phyloP scores from a whole-genome alignment of 2,329 filamentous ascomycete species.

The Emmonsiellopsis sp. region DNA sequence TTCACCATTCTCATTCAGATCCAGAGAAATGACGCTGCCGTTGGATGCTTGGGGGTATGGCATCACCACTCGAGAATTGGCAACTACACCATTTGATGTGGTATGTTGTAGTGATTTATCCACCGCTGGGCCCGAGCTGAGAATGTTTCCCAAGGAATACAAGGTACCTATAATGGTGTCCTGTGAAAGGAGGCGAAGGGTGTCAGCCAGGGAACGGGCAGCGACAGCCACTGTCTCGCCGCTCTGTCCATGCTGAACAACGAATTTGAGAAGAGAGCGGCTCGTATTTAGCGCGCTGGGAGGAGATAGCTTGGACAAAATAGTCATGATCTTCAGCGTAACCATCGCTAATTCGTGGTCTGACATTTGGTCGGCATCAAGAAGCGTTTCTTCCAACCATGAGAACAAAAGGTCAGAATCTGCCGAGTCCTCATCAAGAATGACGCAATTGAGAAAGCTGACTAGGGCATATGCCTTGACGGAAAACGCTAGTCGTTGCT shows the following conservation, averaged over 20 bases:
- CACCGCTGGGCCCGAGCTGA: slow-evolving; percentile 59
- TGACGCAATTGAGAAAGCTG: slow-evolving; percentile 74
- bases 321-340: slow-evolving; percentile 70
- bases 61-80: slow-evolving; percentile 36
- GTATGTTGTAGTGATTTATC: slow-evolving; percentile 35
- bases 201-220: slow-evolving; percentile 73
- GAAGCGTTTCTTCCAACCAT: slow-evolving; percentile 78
- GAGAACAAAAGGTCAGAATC: slow-evolving; percentile 69
- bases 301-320: slow-evolving; percentile 68
- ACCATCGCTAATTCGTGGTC: slow-evolving; percentile 68
- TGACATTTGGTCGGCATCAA: slow-evolving; percentile 72
- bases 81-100: slow-evolving; percentile 26
- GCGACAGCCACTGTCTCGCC: slow-evolving; percentile 64
- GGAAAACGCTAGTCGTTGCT: slow-evolving; percentile 76
- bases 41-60: slow-evolving; percentile 21
- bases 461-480: slow-evolving; percentile 77
- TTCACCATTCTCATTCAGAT: slow-evolving; percentile 68
- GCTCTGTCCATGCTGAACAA: slow-evolving; percentile 71
- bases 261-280: slow-evolving; percentile 71
- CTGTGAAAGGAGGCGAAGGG: slow-evolving; percentile 74
- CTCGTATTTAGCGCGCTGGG: slow-evolving; percentile 66
- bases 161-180: slow-evolving; percentile 91
- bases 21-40: slow-evolving; percentile 54
- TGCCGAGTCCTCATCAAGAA: slow-evolving; percentile 72
- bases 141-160: slow-evolving; percentile 90